Evolutionary conservation across 345 rosid genomes (phyloP), one percentile per base, ranked within the genome.

Genomic region (Cardamine resedifolia): DNA sequence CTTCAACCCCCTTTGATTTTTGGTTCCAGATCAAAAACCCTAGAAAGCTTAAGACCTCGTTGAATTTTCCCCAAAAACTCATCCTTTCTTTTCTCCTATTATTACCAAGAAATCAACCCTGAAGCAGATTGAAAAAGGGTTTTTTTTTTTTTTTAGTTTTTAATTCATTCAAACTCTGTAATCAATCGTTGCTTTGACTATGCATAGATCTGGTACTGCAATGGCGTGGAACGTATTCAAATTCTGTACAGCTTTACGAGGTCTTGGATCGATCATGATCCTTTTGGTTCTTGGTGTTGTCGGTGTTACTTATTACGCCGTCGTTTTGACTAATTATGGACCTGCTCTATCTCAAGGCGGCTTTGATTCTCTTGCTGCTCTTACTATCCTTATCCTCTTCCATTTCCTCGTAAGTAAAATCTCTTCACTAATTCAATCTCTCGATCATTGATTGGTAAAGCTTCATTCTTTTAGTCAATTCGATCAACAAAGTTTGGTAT

Each of bases 191-290:
- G 68, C 11, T 57, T 59, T 60, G 74, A 80, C 48, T 64, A 88
- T 88, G 94, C 89, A 86, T 72, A 85, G 94, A 86, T 86, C 94
- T 78, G 89, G 91, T 66, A 83, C 83, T 26, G 55, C 81, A 56
- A 89, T 89, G 96, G 96, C 96, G 4, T 89, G 92, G 96, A 87
- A 89, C 75, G 90, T 89, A 28, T 89, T 89, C 80, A 89, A 81
- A 73, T 85, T 89, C 73, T 89, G 96, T 67, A 87, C 91, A 19
- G 92, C 90, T 39, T 81, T 89, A 47, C 75, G 85, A 41, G 91
- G 96, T 39, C 83, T 89, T 15, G 96, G 96, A 50, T 87, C 91
- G 38, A 81, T 89, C 82, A 88, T 88, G 94, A 85, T 88, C 85
- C 71, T 88, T 56, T 52, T 86, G 53, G 94, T 88, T 14, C 86